Base-by-base conservation (phyloP, 116 monocot species). In the Thalassia testudinum region DNA sequence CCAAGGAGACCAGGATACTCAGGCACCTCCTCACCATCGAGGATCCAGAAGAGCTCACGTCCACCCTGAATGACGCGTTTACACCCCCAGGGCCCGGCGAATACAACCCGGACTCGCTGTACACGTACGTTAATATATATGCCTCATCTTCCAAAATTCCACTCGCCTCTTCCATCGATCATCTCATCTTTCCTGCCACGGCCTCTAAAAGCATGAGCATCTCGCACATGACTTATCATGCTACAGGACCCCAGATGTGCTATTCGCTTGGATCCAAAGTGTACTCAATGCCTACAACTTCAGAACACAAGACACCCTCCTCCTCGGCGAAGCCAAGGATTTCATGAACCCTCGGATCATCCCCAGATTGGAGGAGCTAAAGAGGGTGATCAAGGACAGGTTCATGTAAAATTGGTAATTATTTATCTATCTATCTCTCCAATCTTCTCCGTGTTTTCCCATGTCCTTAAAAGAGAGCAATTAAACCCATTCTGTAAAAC, bases 1-100 rank as follows among this genome's bases (percentile, higher is more conserved):
- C 95, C 27, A 97, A 97, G 51, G 95, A 97, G 60, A 81, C 88
- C 44, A 81, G 95, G 52, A 97, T 97, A 65, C 66, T 97, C 7
- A 85, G 82, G 34, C 76, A 82, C 67, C 76, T 97, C 42, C 73
- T 97, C 24, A 75, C 70, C 25, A 72, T 97, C 38, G 70, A 88
- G 52, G 85, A 85, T 50, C 82, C 82, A 8, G 76, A 85, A 49
- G 82, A 88, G 54, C 64, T 54, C 30, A 24, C 70, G 17, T 62
- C 47, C 58, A 74, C 76, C 23, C 57, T 97, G 25, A 85, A 62
- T 28, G 89, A 97, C 64, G 95, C 89, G 44, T 88, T 97, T 59
- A 88, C 88, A 27, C 87, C 93, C n/a, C n/a, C n/a, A n/a, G 87
- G 83, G 8, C 48, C 54, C 45, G 95, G 85, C 54, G 29, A 78